Evolutionary conservation across 495 filamentous ascomycete species (phyloP), one percentile per base, ranked within the genome.

Genomic region (Trichoderma reesei): DNA sequence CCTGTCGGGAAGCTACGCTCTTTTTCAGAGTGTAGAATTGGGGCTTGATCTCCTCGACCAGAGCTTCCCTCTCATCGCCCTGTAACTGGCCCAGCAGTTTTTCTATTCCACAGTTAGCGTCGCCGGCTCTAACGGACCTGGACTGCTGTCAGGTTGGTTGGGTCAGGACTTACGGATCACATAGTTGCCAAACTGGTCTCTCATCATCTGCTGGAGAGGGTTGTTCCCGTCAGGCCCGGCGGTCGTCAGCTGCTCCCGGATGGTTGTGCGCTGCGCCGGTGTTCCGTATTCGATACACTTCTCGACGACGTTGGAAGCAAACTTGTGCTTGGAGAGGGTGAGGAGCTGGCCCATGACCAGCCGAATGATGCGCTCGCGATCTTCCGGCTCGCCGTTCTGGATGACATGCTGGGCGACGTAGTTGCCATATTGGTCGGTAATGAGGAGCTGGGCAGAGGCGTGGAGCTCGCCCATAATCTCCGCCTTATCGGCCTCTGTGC

Each of bases 381-480:
- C 92, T 60, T 88, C 85, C 33, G 85, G 83, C 38, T 86, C 80
- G 14, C 95, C 95, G 66, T 91, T 86, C 62, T 89, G 82, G 63
- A 98, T 93, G 60, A 98, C 84, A 75, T 98, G 91, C 71, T 98
- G 95, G 14, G 89, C 90, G 39, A 98, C 94, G 72, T 98, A 98
- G 76, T 98, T 98, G 38, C 94, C 94, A 67, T 90, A 98, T 69
- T 93, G 90, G 69, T 98, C 91, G 3, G 87, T 83, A 62, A 98
- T 89, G 41, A 98, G 83, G 59, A 78, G 80, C 34, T 82, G 65
- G 0, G 88, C 87, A 69, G 86, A 90, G 7, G 75, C 75, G 68
- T 95, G 90, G 3, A 98, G 79, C 74, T 98, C 95, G 10, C 80
- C 75, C 61, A 97, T 83, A 8, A 98, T 85, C 4, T 78, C 82